Base-by-base conservation (phyloP, 1,139 yeast genomes). In the Schwanniomyces etchellsii region DNA sequence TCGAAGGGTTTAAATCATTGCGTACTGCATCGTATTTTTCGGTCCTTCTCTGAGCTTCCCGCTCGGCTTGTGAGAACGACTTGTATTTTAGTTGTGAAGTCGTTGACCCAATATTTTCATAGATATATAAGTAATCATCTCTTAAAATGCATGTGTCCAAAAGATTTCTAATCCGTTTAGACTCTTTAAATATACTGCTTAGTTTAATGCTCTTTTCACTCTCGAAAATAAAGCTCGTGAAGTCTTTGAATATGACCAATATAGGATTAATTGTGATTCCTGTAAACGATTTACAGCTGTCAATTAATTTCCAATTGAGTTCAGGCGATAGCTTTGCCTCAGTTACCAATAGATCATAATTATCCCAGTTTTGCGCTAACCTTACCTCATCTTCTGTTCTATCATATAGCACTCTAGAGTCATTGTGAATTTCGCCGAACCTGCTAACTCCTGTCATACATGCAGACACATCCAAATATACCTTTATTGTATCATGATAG, bases 381-480 rank as follows among this genome's bases (percentile, higher is more conserved):
- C 46, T 53, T 0, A 44, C 45, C 2, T 43, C 42, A 28, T 68
- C 61, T 49, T 89, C 96, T 0, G 89, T 74, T 48, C 81, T 85
- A 53, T 88, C 95, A 50, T 85, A 89, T 1, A 45, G 55, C n/a
- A 82, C 53, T 14, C 50, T 44, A 16, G 57, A 47, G n/a, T 18
- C n/a, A 20, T 49, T 43, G 35, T 68, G 66, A 10, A 77, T 44
- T 47, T 84, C 80, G 2, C 81, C 81, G 54, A 89, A 89, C 34
- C 77, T 63, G 3, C 88, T 74, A 5, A 80, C 81, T 5, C 98
- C 98, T 1, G 89, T 75, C 94, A 86, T 86, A 49, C 95, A 84
- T 2, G 93, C 70, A 0, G 84, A 77, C 2, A 80, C 80, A 45
- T 84, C 95, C 59, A 86, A 57, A 50, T 88, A 95, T 4, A 86